Evolutionary conservation across 192 early-diverging fungal genomes (phyloP), one percentile per base, ranked within the genome.

Genomic region (Podila epicladia): DNA sequence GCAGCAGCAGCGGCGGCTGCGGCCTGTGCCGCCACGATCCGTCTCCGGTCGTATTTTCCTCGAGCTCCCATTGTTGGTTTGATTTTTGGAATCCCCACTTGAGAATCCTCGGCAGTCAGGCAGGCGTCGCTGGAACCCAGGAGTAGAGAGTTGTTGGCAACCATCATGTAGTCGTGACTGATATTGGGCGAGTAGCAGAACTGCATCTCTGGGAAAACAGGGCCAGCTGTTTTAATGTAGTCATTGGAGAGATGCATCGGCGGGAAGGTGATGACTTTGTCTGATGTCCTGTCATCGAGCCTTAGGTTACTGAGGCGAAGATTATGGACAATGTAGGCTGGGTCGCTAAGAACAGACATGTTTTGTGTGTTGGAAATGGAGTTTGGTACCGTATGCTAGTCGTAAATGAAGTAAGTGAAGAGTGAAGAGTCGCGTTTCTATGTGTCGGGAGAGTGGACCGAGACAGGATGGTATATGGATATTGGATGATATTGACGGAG

Each of bases 311-410:
- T 88, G 13, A 95, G 85, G n/a, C 93, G 89, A 57, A 93, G 87
- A 73, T 90, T 88, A 74, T 95, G 92, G 65, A 95, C 88, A 28
- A 95, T 83, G 82, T 90, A 95, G 7, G 87, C 83, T 24, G 92
- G 87, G 85, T 94, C 93, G 49, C 88, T 89, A 24, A 91, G 79
- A 38, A 94, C 79, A 38, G 93, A 89, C 93, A 94, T 94, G 75
- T 62, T 68, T 24, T 8, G 55, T 12, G 17, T 9, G 38, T 24
- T 5, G 62, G 15, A 26, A 64, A 8, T 19, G 38, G 32, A 33
- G 41, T 20, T 9, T 13, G 35, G 32, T 7, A 24, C 20, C 3
- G 32, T 19, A 45, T 41, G 32, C 15, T 17, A 19, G 59, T 29
- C 15, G 31, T 24, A 41, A 41, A 31, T 17, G 31, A 17, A 45